A percentile compares a stretch with the other conserved stretches of the same genome.
Conservation (phyloP, 2,329 filamentous ascomycete genomes). For the Triangularia verruculosa region DNA sequence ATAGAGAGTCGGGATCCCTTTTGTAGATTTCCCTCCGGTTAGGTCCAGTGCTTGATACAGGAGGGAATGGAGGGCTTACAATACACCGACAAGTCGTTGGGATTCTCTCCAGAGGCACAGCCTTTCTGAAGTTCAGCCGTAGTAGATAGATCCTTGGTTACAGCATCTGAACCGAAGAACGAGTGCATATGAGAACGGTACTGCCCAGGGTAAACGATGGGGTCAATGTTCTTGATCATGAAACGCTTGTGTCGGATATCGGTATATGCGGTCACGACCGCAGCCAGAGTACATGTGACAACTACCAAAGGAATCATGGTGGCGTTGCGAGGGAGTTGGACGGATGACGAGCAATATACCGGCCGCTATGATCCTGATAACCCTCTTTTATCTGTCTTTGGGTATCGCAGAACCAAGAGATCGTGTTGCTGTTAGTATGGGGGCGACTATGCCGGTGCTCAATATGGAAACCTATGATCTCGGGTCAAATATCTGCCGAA, state of each 20-base stretch:
- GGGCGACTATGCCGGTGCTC: neutral
- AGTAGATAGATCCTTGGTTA: slow-evolving; percentile 38
- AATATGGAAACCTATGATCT: neutral
- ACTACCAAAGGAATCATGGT: neutral
- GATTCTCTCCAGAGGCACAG: slow-evolving; percentile 42
- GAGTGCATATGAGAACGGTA: slow-evolving; percentile 44
- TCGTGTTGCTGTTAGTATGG: neutral
- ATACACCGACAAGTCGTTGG: slow-evolving; percentile 44
- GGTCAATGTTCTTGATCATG: slow-evolving; percentile 46
- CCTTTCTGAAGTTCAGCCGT: slow-evolving; percentile 36
- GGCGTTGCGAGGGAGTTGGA: neutral
- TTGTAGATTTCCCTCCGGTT: neutral
- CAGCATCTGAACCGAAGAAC: slow-evolving; percentile 44
- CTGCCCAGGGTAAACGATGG: slow-evolving; percentile 41
- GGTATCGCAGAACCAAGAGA: neutral
- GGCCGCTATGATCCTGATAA: neutral
- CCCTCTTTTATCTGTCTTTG: neutral
- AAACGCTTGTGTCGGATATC: slow-evolving; percentile 29
- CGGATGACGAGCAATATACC: neutral
- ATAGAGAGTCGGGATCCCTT: slow-evolving; percentile 43
- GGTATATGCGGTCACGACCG: slow-evolving; percentile 6
- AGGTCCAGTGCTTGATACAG: neutral
- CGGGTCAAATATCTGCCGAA: neutral
- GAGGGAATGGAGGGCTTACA: slow-evolving; percentile 29
- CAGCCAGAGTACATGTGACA: neutral